Evolutionary conservation across 805 yeast genomes (phyloP).

Genomic region (Hanseniaspora lachancei): DNA sequence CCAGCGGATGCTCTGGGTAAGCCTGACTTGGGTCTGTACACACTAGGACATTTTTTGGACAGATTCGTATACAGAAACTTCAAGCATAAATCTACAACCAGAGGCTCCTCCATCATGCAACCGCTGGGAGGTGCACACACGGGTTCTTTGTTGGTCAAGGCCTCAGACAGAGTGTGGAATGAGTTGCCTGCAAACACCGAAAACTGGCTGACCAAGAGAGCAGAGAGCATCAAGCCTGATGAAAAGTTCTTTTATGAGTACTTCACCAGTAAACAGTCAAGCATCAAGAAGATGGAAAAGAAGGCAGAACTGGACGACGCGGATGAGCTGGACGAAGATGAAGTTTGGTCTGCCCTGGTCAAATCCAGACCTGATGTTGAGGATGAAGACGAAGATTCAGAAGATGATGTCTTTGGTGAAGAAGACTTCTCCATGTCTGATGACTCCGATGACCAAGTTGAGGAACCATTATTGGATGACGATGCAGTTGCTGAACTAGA

Average conservation of each 20-base stretch:
- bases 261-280: slow-evolving; percentile 47
- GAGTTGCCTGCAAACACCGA: slow-evolving; percentile 70
- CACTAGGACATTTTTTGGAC: slow-evolving; percentile 82
- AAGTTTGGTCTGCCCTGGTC: slow-evolving; percentile 69
- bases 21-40: slow-evolving; percentile 83
- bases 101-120: slow-evolving; percentile 93
- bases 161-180: slow-evolving; percentile 33
- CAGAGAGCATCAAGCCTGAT: slow-evolving; percentile 63
- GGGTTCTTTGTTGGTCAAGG: slow-evolving; percentile 52
- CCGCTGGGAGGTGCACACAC: slow-evolving; percentile 77
- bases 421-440: slow-evolving; percentile 27
- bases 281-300: slow-evolving; percentile 23
- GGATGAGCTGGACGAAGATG: slow-evolving; percentile 47
- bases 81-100: slow-evolving; percentile 55
- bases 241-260: slow-evolving; percentile 81
- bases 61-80: slow-evolving; percentile 91
- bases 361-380: slow-evolving; percentile 62
- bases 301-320: slow-evolving; percentile 27
- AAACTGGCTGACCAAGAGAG: slow-evolving; percentile 62
- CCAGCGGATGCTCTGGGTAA: slow-evolving; percentile 52
- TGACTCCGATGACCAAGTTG: slow-evolving; percentile 17
- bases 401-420: slow-evolving; percentile 32
- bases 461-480: slow-evolving; percentile 13
- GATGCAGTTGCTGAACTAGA: slow-evolving; percentile 30
- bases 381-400: slow-evolving; percentile 35